A percentile compares a stretch with the other conserved stretches of the same genome.
These are phyloP conservation scores for Petasospora rhodanensis DNA, from an alignment of 1,139 yeast genomes.

Conservation along the genomic window DNA sequence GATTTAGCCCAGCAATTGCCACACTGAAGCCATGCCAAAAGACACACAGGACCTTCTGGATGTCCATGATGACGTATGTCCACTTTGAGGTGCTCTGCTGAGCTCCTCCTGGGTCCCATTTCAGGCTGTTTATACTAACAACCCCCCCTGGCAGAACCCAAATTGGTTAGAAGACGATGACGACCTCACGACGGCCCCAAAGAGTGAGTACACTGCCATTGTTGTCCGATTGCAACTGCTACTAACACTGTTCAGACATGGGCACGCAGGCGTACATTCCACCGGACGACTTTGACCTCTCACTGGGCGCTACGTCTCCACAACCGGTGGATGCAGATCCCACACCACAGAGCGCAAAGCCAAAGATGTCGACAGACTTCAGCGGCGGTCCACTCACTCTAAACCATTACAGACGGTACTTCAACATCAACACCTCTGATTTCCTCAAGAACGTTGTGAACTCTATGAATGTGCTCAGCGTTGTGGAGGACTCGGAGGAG, in stretches of 20 bases:
- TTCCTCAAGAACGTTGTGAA: constrained; percentile 26
- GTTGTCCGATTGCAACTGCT: too few relatives aligned
- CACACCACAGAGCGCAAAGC: too few relatives aligned
- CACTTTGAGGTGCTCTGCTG: neutral
- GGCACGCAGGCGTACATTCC: constrained; percentile 31
- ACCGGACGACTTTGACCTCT: constrained; percentile 26
- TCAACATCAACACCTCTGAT: constrained; percentile 24
- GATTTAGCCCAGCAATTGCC: too few relatives aligned
- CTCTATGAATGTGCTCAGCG: constrained; percentile 16
- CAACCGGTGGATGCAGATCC: neutral
- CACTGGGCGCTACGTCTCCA: neutral
- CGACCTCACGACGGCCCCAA: constrained; percentile 11
- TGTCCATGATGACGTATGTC: constrained; percentile 3
- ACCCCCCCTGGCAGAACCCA: constrained; percentile 4
- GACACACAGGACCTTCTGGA: constrained; percentile 1
- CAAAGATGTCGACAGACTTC: constrained; percentile 18
- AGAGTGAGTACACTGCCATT: constrained; percentile 2
- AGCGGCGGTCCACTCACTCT: constrained; percentile 25
- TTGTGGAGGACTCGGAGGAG: constrained; percentile 19
- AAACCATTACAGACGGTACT: constrained; percentile 26
- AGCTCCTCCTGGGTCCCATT: neutral
- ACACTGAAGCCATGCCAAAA: constrained; percentile 6
- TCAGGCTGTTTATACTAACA: neutral
- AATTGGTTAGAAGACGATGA: constrained; percentile 25
- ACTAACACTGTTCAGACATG: constrained; percentile 14